Evolutionary conservation across 2,329 filamentous ascomycete genomes (phyloP).

Genomic region (Fusarium udum): DNA sequence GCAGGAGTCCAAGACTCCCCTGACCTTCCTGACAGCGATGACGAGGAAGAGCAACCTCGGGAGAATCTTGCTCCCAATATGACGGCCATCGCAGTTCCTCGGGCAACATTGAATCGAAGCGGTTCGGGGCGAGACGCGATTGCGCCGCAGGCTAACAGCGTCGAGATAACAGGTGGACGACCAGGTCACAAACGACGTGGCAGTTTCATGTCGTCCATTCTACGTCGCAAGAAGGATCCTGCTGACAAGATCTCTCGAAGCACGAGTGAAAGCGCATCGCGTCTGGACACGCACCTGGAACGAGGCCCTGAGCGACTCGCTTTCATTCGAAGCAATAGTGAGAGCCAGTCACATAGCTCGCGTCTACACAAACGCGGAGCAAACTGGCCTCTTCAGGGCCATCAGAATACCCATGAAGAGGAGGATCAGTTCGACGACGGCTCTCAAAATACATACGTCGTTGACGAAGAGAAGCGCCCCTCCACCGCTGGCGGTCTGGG

Average conservation of each 20-base stretch:
- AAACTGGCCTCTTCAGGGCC: conserved; percentile 49
- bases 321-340: conserved; percentile 53
- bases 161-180: conserved; percentile 33
- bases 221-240: conserved; percentile 69
- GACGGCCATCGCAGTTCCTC: conserved; percentile 26
- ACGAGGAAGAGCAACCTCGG: conserved; percentile 50
- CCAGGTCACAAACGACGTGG: conserved; percentile 52
- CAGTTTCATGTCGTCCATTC: conserved; percentile 65
- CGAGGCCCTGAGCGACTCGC: conserved; percentile 63
- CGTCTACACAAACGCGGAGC: conserved; percentile 44
- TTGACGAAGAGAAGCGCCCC: conserved; percentile 45
- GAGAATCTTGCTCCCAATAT: conserved; percentile 6
- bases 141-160: conserved; percentile 31
- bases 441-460: conserved; percentile 39
- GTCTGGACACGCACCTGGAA: conserved; percentile 70
- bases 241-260: conserved; percentile 64
- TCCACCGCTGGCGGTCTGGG: conserved; percentile 48
- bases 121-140: conserved; percentile 55
- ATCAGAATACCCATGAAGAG: conserved; percentile 48
- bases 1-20: conserved; percentile 63
- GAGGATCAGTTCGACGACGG: conserved; percentile 39
- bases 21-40: conserved; percentile 68
- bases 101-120: conserved; percentile 50
- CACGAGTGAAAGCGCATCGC: conserved; percentile 64
- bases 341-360: conserved; percentile 34